Conservation (phyloP, 345 rosid species). For the Anastatica hierochuntica region DNA sequence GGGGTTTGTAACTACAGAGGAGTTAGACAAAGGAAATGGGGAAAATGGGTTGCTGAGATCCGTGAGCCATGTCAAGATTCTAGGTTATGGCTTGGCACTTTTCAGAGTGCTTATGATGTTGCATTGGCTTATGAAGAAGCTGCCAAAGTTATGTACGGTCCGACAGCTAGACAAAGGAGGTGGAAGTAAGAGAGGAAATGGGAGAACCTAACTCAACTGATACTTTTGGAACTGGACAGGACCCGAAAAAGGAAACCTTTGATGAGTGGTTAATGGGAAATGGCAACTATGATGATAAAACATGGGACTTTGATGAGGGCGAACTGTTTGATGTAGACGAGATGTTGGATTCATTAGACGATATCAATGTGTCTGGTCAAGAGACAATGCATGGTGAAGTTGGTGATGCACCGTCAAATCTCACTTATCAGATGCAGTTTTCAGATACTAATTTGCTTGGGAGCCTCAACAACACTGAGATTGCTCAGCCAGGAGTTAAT, state of each 20-base stretch:
- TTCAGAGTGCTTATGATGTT: slow-evolving; percentile 51
- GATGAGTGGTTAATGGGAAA: too few species aligned
- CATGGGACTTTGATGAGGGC: slow-evolving; percentile 16
- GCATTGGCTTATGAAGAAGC: slow-evolving; percentile 86
- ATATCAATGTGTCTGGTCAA: slow-evolving; percentile 4
- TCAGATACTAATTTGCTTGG: slow-evolving; percentile 15
- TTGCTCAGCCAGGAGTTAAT: slow-evolving; percentile 12
- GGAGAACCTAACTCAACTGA: not conserved
- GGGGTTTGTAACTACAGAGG: slow-evolving; percentile 48
- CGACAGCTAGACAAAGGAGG: too few species aligned
- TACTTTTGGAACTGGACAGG: slow-evolving; percentile 5
- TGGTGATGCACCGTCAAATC: too few species aligned
- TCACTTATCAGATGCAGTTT: too few species aligned
- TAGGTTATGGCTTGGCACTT: slow-evolving; percentile 87
- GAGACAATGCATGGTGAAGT: slow-evolving; percentile 2
- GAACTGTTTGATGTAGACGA: slow-evolving; percentile 59
- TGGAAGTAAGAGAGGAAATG: not conserved
- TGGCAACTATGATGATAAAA: slow-evolving; percentile 8
- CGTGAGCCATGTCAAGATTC: slow-evolving; percentile 55
- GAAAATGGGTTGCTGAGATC: slow-evolving; percentile 94
- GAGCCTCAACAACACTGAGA: slow-evolving; percentile 16
- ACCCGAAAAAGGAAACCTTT: slow-evolving; percentile 3
- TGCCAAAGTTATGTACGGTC: slow-evolving; percentile 65
- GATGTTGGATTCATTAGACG: slow-evolving; percentile 30
- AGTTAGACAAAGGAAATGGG: slow-evolving; percentile 89